These are phyloP conservation scores for Lasiodiplodia sp. DNA, from an alignment of 2,329 filamentous ascomycete genomes.

Conservation along the genomic window DNA sequence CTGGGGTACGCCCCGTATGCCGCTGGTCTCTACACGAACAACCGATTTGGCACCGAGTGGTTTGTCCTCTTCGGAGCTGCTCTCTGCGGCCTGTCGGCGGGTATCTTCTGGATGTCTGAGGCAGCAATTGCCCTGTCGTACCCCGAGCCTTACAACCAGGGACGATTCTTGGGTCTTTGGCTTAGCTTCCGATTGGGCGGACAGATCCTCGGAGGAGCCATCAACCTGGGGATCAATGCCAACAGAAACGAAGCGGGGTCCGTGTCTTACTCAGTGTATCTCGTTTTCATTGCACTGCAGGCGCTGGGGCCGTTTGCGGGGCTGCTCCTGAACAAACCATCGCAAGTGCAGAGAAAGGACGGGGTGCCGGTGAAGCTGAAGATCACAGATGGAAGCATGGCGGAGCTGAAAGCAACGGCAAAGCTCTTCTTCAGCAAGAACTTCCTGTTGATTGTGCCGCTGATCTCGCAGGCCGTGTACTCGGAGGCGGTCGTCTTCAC, in stretches of 20 bases:
- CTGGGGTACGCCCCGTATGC: constrained; percentile 76
- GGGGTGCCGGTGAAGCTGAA: constrained; percentile 67
- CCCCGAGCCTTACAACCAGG: constrained; percentile 65
- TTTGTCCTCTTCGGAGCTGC: constrained; percentile 72
- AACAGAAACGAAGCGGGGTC: constrained; percentile 65
- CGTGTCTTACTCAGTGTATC: constrained; percentile 73
- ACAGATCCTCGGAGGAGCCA: constrained; percentile 74
- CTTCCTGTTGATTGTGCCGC: constrained; percentile 70
- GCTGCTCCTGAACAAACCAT: constrained; percentile 67
- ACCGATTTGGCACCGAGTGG: constrained; percentile 73
- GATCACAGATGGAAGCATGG: constrained; percentile 63
- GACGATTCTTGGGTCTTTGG: constrained; percentile 68
- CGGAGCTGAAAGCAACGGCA: constrained; percentile 67
- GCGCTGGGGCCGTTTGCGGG: constrained; percentile 70
- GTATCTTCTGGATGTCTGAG: constrained; percentile 79
- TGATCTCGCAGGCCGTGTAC: constrained; percentile 76
- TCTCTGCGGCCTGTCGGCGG: constrained; percentile 73
- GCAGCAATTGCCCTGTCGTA: constrained; percentile 76
- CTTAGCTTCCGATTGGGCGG: constrained; percentile 67
- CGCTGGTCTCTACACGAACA: constrained; percentile 75
- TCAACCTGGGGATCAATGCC: constrained; percentile 73
- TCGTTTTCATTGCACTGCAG: constrained; percentile 75
- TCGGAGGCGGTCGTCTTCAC: constrained; percentile 77
- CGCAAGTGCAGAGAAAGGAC: constrained; percentile 70
- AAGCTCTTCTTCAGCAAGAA: constrained; percentile 66